These are phyloP conservation scores for Leccinum fibrillosum DNA, from an alignment of 768 basidiomycete species.

Conservation along the genomic window DNA sequence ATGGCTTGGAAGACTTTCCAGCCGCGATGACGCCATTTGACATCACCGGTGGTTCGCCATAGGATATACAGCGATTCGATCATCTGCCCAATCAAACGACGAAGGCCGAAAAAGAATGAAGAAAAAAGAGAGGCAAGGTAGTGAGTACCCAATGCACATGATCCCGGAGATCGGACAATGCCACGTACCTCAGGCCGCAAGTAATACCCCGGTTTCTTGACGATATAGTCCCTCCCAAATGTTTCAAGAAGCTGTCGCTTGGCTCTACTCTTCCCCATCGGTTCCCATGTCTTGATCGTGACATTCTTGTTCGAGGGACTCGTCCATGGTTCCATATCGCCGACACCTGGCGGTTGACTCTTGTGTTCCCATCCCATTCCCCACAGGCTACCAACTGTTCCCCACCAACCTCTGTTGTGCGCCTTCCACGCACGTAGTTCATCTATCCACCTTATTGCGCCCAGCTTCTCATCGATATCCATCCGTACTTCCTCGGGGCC, in stretches of 20 bases:
- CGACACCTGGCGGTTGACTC: conserved; percentile 51
- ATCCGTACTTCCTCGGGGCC: conserved; percentile 48
- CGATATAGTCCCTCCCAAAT: conserved; percentile 52
- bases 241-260: not conserved
- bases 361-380: conserved; percentile 9
- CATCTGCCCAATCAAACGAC: conserved; percentile 35
- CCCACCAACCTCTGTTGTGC: not conserved
- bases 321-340: conserved; percentile 29
- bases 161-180: too few relatives aligned
- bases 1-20: conserved; percentile 71
- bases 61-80: conserved; percentile 72
- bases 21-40: conserved; percentile 65
- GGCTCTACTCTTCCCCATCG: not conserved
- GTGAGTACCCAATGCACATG: too few relatives aligned
- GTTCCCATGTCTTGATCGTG: not conserved
- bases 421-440: not conserved
- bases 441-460: not conserved
- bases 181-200: conserved; percentile 65
- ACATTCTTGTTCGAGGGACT: conserved; percentile 1
- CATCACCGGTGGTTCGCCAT: conserved; percentile 66
- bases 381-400: not conserved
- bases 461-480: not conserved
- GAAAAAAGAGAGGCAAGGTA: not conserved
- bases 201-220: conserved; percentile 46
- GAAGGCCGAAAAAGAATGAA: too few relatives aligned